Evolutionary conservation across 2,329 filamentous ascomycete species (phyloP).

Genomic region (Aspergillus hortae): DNA sequence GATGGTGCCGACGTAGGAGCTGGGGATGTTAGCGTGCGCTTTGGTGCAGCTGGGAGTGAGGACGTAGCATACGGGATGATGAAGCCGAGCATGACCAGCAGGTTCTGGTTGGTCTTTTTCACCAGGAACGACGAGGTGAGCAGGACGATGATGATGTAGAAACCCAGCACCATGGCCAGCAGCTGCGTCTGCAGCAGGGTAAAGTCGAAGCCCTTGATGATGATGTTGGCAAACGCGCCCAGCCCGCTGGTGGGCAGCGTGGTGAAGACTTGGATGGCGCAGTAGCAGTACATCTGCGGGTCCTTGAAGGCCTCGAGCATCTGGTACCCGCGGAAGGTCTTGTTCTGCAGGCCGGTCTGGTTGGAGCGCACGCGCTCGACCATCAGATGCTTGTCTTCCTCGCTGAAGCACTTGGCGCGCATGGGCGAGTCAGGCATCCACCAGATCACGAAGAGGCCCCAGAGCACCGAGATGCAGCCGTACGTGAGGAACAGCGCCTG

Average conservation of each 20-base stretch:
- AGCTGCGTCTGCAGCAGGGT: constrained; percentile 65
- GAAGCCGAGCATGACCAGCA: constrained; percentile 63
- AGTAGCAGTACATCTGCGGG: constrained; percentile 64
- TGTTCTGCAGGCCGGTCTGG: constrained; percentile 61
- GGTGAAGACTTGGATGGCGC: constrained; percentile 64
- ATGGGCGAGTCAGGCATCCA: constrained; percentile 69
- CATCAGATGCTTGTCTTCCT: constrained; percentile 63
- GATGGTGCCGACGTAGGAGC: constrained; percentile 68
- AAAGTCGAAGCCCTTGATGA: constrained; percentile 69
- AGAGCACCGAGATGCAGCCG: constrained; percentile 61
- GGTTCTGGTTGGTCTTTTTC: constrained; percentile 66
- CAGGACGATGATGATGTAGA: constrained; percentile 69
- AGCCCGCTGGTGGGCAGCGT: constrained; percentile 71
- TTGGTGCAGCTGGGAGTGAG: background rate
- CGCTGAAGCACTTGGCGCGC: constrained; percentile 65
- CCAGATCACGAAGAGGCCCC: constrained; percentile 60
- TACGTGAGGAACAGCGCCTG: constrained; percentile 67
- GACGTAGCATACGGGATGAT: constrained; percentile 56
- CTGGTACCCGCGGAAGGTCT: constrained; percentile 51
- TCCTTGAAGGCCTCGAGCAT: constrained; percentile 59
- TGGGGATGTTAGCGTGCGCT: constrained; percentile 22
- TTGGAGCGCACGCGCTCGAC: constrained; percentile 59
- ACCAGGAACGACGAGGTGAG: constrained; percentile 64
- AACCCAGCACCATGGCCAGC: constrained; percentile 68
- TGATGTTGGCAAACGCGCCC: constrained; percentile 70